Conservation (phyloP, 1,284 basidiomycete genomes). For the Moesziomyces parantarcticus region DNA sequence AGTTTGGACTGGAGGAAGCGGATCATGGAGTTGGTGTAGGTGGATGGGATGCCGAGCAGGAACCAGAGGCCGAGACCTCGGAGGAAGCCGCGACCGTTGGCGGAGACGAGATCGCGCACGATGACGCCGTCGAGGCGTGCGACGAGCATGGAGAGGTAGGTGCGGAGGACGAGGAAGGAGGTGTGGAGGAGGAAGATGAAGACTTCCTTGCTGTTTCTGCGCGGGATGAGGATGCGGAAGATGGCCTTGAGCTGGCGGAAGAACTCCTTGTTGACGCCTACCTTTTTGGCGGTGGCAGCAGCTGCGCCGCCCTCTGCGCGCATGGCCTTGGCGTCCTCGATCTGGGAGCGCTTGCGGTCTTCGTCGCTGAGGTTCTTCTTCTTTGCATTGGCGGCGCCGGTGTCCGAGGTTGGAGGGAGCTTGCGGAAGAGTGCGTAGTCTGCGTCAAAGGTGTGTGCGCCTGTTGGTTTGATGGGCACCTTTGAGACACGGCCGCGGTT, state of each 20-base stretch:
- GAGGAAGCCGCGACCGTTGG: constrained; percentile 85
- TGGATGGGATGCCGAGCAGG: constrained; percentile 86
- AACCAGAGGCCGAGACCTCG: constrained; percentile 90
- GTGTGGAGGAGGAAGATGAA: constrained; percentile 83
- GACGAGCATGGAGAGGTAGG: constrained; percentile 78
- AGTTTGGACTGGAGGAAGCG: constrained; percentile 91
- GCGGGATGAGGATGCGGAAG: constrained; percentile 64
- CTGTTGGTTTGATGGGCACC: constrained; percentile 67
- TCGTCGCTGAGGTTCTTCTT: constrained; percentile 35
- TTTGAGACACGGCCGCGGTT: constrained; percentile 61
- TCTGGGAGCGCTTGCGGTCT: constrained; percentile 31
- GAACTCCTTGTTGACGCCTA: constrained; percentile 79
- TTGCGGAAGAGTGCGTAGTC: constrained; percentile 61
- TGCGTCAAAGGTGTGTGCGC: constrained; percentile 60
- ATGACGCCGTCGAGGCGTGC: constrained; percentile 90
- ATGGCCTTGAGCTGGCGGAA: constrained; percentile 72
- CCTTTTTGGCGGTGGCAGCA: constrained; percentile 64
- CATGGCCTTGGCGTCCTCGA: constrained; percentile 56
- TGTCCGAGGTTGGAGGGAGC: constrained; percentile 56
- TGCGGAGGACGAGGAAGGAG: constrained; percentile 85
- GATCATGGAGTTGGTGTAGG: constrained; percentile 96
- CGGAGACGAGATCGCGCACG: constrained; percentile 87
- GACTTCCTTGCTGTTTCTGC: constrained; percentile 74
- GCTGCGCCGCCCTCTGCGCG: constrained; percentile 58
- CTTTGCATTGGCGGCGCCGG: constrained; percentile 20